Conservation (phyloP, 2,329 filamentous ascomycete species). For the Monosporascus sp. region DNA sequence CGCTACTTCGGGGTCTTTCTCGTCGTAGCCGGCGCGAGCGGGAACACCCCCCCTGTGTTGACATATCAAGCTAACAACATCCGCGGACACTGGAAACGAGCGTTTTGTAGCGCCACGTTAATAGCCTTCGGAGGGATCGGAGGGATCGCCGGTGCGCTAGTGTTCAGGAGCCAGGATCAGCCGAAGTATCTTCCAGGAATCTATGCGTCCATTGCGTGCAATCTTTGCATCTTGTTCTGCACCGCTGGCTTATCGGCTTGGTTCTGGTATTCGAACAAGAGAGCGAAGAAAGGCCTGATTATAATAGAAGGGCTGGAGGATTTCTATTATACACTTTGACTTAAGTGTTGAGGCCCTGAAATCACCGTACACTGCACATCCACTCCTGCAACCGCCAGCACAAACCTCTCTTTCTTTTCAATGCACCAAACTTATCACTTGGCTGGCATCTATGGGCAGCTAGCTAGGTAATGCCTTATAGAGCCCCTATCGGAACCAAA, state of each 20-base stretch:
- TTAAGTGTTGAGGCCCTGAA: no score
- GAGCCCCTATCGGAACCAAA: no score
- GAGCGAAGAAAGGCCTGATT: background rate
- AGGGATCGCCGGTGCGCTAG: conserved; percentile 68
- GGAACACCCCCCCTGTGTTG: conserved; percentile 61
- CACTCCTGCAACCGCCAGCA: no score
- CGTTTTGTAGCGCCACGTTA: conserved; percentile 69
- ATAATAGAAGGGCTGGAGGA: no score
- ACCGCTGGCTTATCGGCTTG: background rate
- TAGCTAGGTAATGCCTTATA: no score
- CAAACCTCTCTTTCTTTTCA: no score
- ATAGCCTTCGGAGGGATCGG: conserved; percentile 74
- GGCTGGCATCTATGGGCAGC: no score
- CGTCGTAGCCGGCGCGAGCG: conserved; percentile 27
- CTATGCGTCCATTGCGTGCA: background rate
- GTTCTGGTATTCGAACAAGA: background rate
- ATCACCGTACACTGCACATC: no score
- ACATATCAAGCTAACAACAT: conserved; percentile 86
- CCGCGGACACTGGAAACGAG: conserved; percentile 83
- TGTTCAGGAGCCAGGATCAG: conserved; percentile 49
- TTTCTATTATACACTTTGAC: no score
- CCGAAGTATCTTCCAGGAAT: background rate
- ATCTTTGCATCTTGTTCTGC: background rate
- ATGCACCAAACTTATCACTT: no score
- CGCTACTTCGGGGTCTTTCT: conserved; percentile 47